Evolutionary conservation across 345 rosid species (phyloP).

Genomic region (Ailanthus altissimus): DNA sequence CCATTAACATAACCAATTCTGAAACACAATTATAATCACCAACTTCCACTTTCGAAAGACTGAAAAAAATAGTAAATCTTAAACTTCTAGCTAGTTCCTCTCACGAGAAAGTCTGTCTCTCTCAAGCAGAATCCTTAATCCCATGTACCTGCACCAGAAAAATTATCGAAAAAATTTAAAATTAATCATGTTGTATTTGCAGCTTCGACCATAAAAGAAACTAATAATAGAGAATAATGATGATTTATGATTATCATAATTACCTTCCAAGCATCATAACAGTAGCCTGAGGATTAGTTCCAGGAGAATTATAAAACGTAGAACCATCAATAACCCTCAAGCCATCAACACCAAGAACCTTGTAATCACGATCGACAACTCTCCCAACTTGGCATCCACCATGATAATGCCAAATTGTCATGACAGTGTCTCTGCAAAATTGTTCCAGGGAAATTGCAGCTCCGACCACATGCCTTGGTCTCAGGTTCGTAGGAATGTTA

Average conservation of each 20-base stretch:
- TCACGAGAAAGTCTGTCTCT: background rate
- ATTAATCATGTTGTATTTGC: background rate
- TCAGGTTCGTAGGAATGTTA: constrained; percentile 55
- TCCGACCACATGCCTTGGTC: constrained; percentile 41
- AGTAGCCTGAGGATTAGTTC: constrained; percentile 79
- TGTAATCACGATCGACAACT: constrained; percentile 60
- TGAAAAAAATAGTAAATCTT: no score
- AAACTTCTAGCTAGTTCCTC: background rate
- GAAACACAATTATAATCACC: background rate
- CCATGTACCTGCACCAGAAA: constrained; percentile 46
- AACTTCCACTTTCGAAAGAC: no score
- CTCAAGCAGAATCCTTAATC: constrained; percentile 36
- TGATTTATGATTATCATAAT: no score
- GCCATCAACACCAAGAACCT: constrained; percentile 52
- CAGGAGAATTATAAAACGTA: constrained; percentile 55
- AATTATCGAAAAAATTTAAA: background rate
- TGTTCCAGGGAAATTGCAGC: constrained; percentile 50
- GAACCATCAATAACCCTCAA: constrained; percentile 66
- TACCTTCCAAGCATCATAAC: constrained; percentile 89
- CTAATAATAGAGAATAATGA: background rate
- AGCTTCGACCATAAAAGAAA: background rate
- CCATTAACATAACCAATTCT: background rate
- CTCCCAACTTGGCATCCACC: constrained; percentile 70
- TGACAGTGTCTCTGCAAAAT: constrained; percentile 62
- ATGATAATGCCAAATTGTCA: constrained; percentile 75